phyloP scores from a whole-genome alignment of 2,329 filamentous ascomycete genomes.

The Ophiosphaerella herpotricha region DNA sequence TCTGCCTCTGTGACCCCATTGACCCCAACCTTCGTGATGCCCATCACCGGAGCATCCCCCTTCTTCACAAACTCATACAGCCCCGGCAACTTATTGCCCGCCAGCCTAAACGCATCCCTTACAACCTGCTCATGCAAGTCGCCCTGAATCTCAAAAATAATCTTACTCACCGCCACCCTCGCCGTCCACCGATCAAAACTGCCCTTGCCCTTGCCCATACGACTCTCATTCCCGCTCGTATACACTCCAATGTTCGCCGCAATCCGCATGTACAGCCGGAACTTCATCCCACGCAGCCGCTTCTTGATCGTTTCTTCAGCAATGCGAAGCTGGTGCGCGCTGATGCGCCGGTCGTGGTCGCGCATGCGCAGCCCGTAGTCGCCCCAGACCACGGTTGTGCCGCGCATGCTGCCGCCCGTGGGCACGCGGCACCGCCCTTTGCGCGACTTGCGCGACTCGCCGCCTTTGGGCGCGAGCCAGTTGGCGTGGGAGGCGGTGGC shows the following conservation, averaged over 20 bases:
- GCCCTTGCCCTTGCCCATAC: conserved; percentile 99
- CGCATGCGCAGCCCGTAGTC: conserved; percentile 93
- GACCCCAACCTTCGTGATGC: conserved; percentile 79
- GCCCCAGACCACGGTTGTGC: conserved; percentile 94
- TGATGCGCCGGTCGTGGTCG: conserved; percentile 91
- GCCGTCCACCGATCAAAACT: conserved; percentile 96
- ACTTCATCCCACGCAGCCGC: conserved; percentile 86
- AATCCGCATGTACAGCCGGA: conserved; percentile 88
- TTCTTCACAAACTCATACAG: conserved; percentile 94
- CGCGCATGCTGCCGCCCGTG: conserved; percentile 87
- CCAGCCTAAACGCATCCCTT: conserved; percentile 88
- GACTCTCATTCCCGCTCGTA: conserved; percentile 90
- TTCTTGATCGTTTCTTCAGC: conserved; percentile 93
- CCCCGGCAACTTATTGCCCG: conserved; percentile 91
- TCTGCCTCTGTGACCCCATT: conserved; percentile 81
- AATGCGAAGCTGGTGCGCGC: conserved; percentile 81
- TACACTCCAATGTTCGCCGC: conserved; percentile 94
- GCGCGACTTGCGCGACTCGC: conserved; percentile 82
- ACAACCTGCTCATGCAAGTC: conserved; percentile 93
- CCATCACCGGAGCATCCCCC: conserved; percentile 86
- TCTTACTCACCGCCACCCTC: conserved; percentile 85
- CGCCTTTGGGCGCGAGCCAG: conserved; percentile 82
- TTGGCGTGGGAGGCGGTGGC: conserved; percentile 65
- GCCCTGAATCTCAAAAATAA: conserved; percentile 91
- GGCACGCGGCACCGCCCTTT: conserved; percentile 87